Evolutionary conservation across 2,329 filamentous ascomycete genomes (phyloP).

Genomic region (Aspergillus alliaceus): DNA sequence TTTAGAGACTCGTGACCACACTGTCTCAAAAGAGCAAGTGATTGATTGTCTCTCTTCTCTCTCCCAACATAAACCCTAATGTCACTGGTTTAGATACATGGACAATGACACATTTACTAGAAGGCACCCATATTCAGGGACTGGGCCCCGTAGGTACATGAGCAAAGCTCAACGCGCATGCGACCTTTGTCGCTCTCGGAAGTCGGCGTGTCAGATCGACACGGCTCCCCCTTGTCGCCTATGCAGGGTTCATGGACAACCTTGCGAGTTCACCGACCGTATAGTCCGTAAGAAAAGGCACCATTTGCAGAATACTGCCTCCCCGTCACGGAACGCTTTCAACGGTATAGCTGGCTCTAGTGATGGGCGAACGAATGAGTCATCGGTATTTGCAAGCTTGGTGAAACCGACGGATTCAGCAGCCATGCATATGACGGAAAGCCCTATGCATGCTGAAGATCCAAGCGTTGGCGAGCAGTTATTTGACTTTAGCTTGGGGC

Average conservation of each 20-base stretch:
- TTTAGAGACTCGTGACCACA: background rate
- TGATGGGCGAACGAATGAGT: background rate
- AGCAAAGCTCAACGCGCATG: slow-evolving; percentile 9
- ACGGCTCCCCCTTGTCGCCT: slow-evolving; percentile 2
- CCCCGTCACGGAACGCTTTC: background rate
- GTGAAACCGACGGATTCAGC: background rate
- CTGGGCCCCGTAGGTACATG: slow-evolving; percentile 5
- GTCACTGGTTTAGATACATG: background rate
- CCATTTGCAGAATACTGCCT: background rate
- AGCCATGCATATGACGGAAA: background rate
- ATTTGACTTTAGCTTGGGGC: background rate
- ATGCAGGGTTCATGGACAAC: background rate
- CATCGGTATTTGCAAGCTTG: background rate
- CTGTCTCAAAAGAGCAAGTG: background rate
- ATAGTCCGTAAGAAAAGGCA: background rate
- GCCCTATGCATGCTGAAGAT: background rate
- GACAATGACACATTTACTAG: background rate
- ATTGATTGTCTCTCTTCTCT: background rate
- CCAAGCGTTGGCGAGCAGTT: background rate
- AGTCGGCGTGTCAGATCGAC: slow-evolving; percentile 7
- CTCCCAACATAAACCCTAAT: background rate
- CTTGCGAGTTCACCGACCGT: slow-evolving; percentile 5
- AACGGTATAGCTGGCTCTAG: background rate
- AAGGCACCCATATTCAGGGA: background rate
- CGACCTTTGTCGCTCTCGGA: slow-evolving; percentile 5